Conservation (phyloP, 495 filamentous ascomycete genomes). For the Cryomyces antarcticus region DNA sequence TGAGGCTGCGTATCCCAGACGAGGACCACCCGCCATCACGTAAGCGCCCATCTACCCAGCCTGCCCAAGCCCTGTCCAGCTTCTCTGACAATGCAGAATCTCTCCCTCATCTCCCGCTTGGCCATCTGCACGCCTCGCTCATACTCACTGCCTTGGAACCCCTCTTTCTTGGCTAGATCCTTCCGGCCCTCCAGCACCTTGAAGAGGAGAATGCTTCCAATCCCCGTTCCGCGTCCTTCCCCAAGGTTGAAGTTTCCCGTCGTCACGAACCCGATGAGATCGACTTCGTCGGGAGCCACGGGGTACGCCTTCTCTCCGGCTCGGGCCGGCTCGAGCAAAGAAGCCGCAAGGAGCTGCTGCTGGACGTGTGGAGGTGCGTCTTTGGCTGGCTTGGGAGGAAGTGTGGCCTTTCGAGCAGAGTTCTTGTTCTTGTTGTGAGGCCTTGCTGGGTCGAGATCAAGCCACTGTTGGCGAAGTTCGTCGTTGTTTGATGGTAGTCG, state of each 20-base stretch:
- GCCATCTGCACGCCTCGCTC: conserved; percentile 5
- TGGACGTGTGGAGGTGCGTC: conserved; percentile 5
- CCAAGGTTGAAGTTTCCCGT: conserved; percentile 67
- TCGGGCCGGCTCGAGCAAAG: conserved; percentile 17
- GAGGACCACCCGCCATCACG: background rate
- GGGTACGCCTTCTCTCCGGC: conserved; percentile 33
- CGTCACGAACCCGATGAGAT: conserved; percentile 83
- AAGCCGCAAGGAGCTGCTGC: conserved; percentile 17
- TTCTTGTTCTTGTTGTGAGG: conserved; percentile 3
- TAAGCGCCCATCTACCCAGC: conserved; percentile 56
- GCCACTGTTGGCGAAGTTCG: conserved; percentile 32
- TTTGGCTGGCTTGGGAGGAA: conserved; percentile 7
- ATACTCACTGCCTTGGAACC: conserved; percentile 12
- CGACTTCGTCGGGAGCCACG: conserved; percentile 45
- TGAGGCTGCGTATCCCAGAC: too few relatives aligned
- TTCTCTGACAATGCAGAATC: conserved; percentile 60
- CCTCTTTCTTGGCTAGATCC: background rate
- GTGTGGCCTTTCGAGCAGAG: conserved; percentile 1
- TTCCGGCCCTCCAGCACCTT: conserved; percentile 27
- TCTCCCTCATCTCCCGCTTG: conserved; percentile 17
- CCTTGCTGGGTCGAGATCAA: conserved; percentile 16
- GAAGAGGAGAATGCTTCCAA: conserved; percentile 47
- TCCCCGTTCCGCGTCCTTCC: conserved; percentile 52
- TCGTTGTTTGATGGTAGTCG: conserved; percentile 35
- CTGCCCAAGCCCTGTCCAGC: conserved; percentile 58